Evolutionary conservation across 73 alveolate species (phyloP).

Genomic region (Paramecium sexaurelia): DNA sequence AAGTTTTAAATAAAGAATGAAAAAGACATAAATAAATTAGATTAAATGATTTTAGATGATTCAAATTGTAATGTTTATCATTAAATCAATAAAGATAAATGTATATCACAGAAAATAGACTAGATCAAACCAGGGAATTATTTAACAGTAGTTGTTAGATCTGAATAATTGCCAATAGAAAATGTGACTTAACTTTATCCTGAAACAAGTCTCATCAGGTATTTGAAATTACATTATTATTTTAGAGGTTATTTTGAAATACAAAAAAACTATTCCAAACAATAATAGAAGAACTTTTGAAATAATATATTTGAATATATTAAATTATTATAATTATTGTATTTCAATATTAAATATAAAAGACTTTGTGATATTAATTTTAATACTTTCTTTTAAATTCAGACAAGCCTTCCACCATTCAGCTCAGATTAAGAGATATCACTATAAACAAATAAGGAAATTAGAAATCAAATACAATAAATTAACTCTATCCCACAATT

Average conservation of each 20-base stretch:
- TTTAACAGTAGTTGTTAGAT: neutral
- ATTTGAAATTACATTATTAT: neutral
- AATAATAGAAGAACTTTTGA: neutral
- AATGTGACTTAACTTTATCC: constrained; percentile 17
- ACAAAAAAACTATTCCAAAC: neutral
- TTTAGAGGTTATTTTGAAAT: neutral
- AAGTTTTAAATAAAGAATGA: neutral
- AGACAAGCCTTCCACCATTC: no score
- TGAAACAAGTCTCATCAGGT: neutral
- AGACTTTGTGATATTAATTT: no score
- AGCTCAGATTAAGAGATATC: no score
- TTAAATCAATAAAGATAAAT: neutral
- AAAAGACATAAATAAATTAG: neutral
- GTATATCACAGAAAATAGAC: neutral
- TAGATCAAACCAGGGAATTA: neutral
- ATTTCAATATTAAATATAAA: neutral
- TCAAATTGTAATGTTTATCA: neutral
- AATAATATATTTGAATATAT: neutral
- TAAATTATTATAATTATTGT: neutral
- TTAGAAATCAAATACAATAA: no score
- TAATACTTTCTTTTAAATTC: no score
- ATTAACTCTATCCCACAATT: no score
- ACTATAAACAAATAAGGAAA: no score
- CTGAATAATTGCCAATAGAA: neutral
- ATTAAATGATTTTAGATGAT: neutral